Evolutionary conservation across 495 filamentous ascomycete genomes (phyloP).

Genomic region (Penicillium nucicola): DNA sequence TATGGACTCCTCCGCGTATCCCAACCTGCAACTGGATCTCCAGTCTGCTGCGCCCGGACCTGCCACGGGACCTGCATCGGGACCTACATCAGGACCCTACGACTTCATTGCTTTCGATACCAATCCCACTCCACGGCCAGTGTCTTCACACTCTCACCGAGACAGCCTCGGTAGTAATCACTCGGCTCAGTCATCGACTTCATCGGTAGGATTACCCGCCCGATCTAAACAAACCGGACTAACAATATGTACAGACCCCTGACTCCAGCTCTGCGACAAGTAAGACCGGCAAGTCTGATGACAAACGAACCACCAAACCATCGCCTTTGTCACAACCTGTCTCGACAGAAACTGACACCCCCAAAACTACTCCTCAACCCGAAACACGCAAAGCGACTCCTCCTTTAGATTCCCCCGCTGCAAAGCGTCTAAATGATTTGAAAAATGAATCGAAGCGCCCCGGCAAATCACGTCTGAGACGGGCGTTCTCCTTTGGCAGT

Average conservation of each 20-base stretch:
- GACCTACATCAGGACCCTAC: conserved; percentile 14
- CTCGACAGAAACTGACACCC: conserved; percentile 46
- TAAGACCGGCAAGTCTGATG: conserved; percentile 23
- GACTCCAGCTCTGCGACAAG: conserved; percentile 10
- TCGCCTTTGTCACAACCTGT: conserved; percentile 88
- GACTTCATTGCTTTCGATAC: conserved; percentile 37
- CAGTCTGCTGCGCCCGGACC: conserved; percentile 10
- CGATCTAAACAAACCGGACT: neutral
- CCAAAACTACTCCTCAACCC: conserved; percentile 22
- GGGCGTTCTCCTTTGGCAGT: conserved; percentile 97
- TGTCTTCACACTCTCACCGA: conserved; percentile 55
- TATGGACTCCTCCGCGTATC: conserved; percentile 58
- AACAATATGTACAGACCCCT: conserved; percentile 12
- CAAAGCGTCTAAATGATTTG: conserved; percentile 75
- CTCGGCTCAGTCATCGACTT: conserved; percentile 47
- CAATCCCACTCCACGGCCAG: conserved; percentile 33
- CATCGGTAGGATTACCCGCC: conserved; percentile 53
- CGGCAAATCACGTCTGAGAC: conserved; percentile 81
- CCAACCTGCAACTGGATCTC: conserved; percentile 37
- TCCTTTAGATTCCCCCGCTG: conserved; percentile 60
- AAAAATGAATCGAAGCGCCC: conserved; percentile 69
- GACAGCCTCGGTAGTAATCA: conserved; percentile 56
- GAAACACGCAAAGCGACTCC: conserved; percentile 21
- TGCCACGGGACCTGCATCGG: conserved; percentile 22
- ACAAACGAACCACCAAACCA: conserved; percentile 68